Evolutionary conservation across 768 basidiomycete genomes (phyloP), one percentile per base, ranked within the genome.

Genomic region (Pisolithus microcarpus): DNA sequence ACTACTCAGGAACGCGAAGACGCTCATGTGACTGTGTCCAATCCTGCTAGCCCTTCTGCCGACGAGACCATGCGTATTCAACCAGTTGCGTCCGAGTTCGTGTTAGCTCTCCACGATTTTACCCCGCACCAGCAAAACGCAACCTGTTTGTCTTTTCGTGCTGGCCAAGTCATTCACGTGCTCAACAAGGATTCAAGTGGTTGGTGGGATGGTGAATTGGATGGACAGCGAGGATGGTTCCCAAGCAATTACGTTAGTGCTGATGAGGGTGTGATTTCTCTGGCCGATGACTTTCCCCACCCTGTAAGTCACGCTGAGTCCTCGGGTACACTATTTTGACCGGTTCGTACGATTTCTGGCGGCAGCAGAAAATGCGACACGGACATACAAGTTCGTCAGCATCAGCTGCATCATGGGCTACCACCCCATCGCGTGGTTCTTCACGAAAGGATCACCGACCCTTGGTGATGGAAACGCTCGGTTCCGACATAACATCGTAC

Each of bases 151-250:
- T 77, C 84, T 19, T 98, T 99, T 72, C 79, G 80, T 39, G 86
- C 90, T 1, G 94, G 95, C 4, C 88, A 97, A 62, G 78, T 94
- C 49, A 92, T 98, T 50, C 85, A 85, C 53, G 91, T 97, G n/a
- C 73, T 87, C 44, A 91, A 91, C 61, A 78, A 84, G 56, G 91
- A 97, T 70, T 54, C 75, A 3, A 89, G 85, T 58, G 96, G 96
- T 0, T 98, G 96, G 96, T 98, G 95, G 95, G 94, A 99, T 63
- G 96, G 96, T 9, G 92, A 98, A 68, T 66, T 95, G 16, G 87
- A 91, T 34, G 87, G 84, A 2, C 72, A 84, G 53, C 73, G 94
- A 59, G 96, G 96, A 11, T 99, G 96, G 96, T 98, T 98, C 69
- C 96, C 96, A 18, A 93, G 91, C 61, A 99, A 98, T 69, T 98